These are phyloP conservation scores for Limnomonas spitsbergensis DNA, from an alignment of 139 green algal genomes.

Conservation along the genomic window DNA sequence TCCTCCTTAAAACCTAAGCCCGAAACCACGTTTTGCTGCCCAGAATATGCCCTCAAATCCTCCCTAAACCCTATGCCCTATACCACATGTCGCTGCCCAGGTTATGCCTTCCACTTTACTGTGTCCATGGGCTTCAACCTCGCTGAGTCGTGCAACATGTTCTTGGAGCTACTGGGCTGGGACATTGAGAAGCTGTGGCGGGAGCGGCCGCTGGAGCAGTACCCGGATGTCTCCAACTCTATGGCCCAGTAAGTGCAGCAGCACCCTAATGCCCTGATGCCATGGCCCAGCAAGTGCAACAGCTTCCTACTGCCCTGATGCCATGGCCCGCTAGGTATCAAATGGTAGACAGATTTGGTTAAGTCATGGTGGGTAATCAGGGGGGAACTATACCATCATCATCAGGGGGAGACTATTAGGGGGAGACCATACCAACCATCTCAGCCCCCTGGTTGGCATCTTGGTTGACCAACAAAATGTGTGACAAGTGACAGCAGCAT, in stretches of 20 bases:
- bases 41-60: not conserved
- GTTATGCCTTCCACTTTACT: slow-evolving; percentile 38
- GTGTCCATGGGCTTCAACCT: slow-evolving; percentile 32
- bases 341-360: no score
- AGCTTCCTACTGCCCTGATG: no score
- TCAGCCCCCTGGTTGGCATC: no score
- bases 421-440: no score
- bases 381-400: no score
- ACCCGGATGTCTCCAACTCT: slow-evolving; percentile 10
- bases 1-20: not conserved
- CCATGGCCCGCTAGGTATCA: no score
- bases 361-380: no score
- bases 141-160: slow-evolving; percentile 32
- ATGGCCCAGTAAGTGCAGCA: slow-evolving; percentile 11
- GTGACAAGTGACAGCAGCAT: no score
- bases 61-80: not conserved
- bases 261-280: no score
- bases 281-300: no score
- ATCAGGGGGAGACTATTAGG: no score
- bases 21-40: not conserved
- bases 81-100: not conserved
- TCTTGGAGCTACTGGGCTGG: slow-evolving; percentile 25
- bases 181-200: not conserved
- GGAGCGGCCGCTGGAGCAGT: slow-evolving; percentile 18
- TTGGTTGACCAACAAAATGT: no score